Percentiles rank a stretch among this genome's conserved stretches.
phyloP scores from a whole-genome alignment of 2,329 filamentous ascomycete genomes.

The Fusarium stilboides region DNA sequence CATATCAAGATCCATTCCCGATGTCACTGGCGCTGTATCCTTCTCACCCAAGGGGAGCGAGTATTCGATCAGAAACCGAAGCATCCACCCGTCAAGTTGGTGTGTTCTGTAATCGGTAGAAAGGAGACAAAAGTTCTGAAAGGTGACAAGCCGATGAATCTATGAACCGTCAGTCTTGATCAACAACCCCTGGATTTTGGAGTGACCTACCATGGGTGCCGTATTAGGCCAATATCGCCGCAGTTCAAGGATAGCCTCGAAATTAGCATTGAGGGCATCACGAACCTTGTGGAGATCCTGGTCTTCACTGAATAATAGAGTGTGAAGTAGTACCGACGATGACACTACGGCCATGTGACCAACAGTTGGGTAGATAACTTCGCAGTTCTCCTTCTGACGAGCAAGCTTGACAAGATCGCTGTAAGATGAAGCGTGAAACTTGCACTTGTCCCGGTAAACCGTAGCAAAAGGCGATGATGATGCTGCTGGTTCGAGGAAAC shows the following conservation, averaged over 20 bases:
- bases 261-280: slow-evolving; percentile 34
- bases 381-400: slow-evolving; percentile 13
- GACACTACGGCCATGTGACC: slow-evolving; percentile 44
- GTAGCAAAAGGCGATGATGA: slow-evolving; percentile 6
- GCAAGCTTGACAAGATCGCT: slow-evolving; percentile 44
- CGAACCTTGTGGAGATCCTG: slow-evolving; percentile 21
- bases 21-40: background rate
- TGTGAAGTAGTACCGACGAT: slow-evolving; percentile 40
- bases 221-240: slow-evolving; percentile 36
- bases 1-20: slow-evolving; percentile 4
- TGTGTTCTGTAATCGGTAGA: slow-evolving; percentile 28
- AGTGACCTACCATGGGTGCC: slow-evolving; percentile 16
- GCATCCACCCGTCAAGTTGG: slow-evolving; percentile 41
- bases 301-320: slow-evolving; percentile 34
- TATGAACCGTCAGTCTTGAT: background rate
- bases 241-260: slow-evolving; percentile 39
- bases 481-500: slow-evolving; percentile 52
- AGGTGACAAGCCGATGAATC: slow-evolving; percentile 34
- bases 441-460: slow-evolving; percentile 40
- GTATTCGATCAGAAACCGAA: slow-evolving; percentile 37
- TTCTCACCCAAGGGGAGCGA: slow-evolving; percentile 19
- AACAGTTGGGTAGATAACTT: slow-evolving; percentile 33
- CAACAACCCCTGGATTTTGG: background rate
- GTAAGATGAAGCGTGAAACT: slow-evolving; percentile 50
- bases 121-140: slow-evolving; percentile 39